Conservation (phyloP, 192 early-diverging fungal genomes). For the Backusella parvicylindrica region DNA sequence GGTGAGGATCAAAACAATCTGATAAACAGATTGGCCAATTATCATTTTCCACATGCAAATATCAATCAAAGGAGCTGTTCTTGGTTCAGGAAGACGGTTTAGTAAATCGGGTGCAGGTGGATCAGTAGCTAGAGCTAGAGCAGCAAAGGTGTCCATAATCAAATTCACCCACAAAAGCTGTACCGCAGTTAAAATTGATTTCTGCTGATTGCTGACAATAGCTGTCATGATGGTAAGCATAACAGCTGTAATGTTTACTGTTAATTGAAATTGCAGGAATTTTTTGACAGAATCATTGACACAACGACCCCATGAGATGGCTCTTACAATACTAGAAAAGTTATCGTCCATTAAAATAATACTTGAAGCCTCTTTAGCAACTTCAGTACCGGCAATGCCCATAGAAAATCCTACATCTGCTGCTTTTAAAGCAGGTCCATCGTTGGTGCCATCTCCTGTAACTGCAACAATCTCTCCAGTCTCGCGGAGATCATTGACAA, state of each 20-base stretch:
- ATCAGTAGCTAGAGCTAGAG: conserved; percentile 95
- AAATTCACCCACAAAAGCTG: conserved; percentile 99
- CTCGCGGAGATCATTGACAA: conserved; percentile 81
- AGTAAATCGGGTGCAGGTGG: conserved; percentile 81
- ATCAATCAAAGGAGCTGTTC: conserved; percentile 77
- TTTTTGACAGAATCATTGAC: conserved; percentile 98
- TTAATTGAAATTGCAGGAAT: conserved; percentile 98
- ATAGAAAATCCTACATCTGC: conserved; percentile 98
- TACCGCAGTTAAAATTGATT: conserved; percentile 86
- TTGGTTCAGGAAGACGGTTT: conserved; percentile 78
- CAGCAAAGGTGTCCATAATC: conserved; percentile 99
- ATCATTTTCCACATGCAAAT: conserved; percentile 96
- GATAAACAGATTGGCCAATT: conserved; percentile 84
- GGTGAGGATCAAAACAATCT: conserved; percentile 75
- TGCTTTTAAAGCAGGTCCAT: conserved; percentile 88
- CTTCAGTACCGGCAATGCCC: conserved; percentile 98
- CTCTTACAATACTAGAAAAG: conserved; percentile 94
- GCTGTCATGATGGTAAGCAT: conserved; percentile 78
- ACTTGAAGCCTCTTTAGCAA: conserved; percentile 98
- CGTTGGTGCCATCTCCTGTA: conserved; percentile 99
- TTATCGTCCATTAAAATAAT: conserved; percentile 99
- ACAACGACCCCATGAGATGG: conserved; percentile 93
- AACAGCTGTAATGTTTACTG: conserved; percentile 93
- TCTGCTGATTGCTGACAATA: conserved; percentile 55
- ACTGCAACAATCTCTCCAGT: conserved; percentile 95